Evolutionary conservation across 805 yeast genomes (phyloP).

Genomic region (Pichia eremophila): DNA sequence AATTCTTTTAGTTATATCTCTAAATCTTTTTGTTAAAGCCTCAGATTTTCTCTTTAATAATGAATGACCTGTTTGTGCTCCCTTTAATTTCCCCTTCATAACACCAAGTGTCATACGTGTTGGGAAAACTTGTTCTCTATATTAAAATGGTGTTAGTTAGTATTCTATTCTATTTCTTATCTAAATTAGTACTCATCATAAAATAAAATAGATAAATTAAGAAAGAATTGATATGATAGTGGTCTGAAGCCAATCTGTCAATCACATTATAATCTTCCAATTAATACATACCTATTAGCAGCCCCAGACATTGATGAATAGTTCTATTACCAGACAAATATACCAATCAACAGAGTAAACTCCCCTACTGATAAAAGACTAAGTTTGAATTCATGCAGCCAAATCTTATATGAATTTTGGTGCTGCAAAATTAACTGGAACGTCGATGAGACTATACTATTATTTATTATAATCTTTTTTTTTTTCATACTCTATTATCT

Average conservation of each 20-base stretch:
- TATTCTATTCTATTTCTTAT: neutral
- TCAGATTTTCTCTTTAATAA: slow-evolving; percentile 91
- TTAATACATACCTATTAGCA: slow-evolving; percentile 18
- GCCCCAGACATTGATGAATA: slow-evolving; percentile 17
- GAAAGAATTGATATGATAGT: no score
- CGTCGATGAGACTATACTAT: no score
- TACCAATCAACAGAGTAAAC: neutral
- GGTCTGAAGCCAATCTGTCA: neutral
- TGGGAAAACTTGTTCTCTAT: slow-evolving; percentile 91
- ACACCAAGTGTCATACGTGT: slow-evolving; percentile 94
- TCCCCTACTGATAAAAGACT: neutral
- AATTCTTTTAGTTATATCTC: slow-evolving; percentile 89
- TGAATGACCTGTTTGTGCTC: slow-evolving; percentile 95
- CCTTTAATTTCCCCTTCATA: slow-evolving; percentile 93
- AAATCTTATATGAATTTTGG: no score
- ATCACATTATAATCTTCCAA: no score
- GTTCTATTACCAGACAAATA: neutral
- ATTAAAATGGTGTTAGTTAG: neutral
- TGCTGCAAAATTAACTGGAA: no score
- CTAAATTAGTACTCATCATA: no score
- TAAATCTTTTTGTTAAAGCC: slow-evolving; percentile 90
- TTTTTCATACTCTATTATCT: no score
- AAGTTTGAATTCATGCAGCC: neutral
- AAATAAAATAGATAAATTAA: no score
- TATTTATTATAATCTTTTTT: no score